Evolutionary conservation across 139 green algal genomes (phyloP), one percentile per base, ranked within the genome.

Genomic region (Tetradesmus lagerheimii): DNA sequence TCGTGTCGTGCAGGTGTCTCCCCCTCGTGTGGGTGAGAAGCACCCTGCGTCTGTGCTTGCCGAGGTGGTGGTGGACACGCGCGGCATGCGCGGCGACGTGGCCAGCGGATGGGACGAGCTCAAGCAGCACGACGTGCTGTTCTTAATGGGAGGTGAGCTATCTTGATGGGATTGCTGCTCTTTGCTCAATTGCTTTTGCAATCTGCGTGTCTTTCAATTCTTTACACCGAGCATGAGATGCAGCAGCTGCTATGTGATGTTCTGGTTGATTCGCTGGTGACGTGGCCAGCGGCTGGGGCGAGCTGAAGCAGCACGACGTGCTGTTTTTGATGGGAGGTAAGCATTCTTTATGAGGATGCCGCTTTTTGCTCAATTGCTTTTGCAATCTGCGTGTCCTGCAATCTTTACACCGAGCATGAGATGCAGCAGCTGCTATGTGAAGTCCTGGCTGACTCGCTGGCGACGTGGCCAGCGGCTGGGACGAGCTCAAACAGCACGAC

Each of bases 111-210:
- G 98, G 98, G 97, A 99, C 87, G 94, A 97, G 64, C 71, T 98
- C 14, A 97, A 96, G 91, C 93, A 98, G 92, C 97, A 99, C 87
- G 98, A 99, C 89, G 98, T 99, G 83, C 85, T 99, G 20, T 99
- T 99, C 92, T 92, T 99, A 64, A 88, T 99, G 66, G 95, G 93
- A 71, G 81, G 97, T 18, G 31, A 81, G 39, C 1, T n/a, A n/a
- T n/a, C n/a, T n/a, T n/a, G n/a, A n/a, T n/a, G n/a, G n/a, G n/a
- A n/a, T n/a, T n/a, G n/a, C n/a, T n/a, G n/a, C n/a, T n/a, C n/a
- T n/a, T n/a, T n/a, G n/a, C n/a, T n/a, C n/a, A n/a, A n/a, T n/a
- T n/a, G n/a, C n/a, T n/a, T n/a, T n/a, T n/a, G n/a, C n/a, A n/a
- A n/a, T n/a, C n/a, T n/a, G n/a, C n/a, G n/a, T n/a, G n/a, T n/a